Conservation (phyloP, 2,329 filamentous ascomycete species). For the Anthostomella pinea region DNA sequence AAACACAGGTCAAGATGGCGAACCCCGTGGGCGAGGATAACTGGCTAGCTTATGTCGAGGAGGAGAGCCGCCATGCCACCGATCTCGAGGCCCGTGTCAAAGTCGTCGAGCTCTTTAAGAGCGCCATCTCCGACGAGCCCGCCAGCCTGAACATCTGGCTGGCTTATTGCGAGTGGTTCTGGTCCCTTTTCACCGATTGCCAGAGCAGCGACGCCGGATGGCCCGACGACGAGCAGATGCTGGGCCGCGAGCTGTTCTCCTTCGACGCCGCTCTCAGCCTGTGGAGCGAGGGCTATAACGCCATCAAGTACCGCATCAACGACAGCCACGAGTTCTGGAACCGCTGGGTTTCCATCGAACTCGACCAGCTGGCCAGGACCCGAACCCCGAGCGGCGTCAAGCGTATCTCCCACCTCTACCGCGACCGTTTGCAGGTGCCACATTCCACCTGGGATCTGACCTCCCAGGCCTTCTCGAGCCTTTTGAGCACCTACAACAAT, state of each 20-base stretch:
- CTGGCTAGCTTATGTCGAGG: constrained; percentile 76
- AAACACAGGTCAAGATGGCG: constrained; percentile 37
- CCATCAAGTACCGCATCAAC: constrained; percentile 69
- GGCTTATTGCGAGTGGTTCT: constrained; percentile 75
- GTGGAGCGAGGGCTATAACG: constrained; percentile 69
- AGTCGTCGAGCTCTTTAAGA: constrained; percentile 69
- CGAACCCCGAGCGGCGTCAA: constrained; percentile 56
- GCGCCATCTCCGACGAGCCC: constrained; percentile 68
- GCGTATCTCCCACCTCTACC: constrained; percentile 66
- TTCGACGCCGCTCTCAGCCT: constrained; percentile 64
- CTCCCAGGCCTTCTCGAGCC: constrained; percentile 70
- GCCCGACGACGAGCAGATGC: constrained; percentile 64
- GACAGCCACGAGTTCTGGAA: constrained; percentile 81
- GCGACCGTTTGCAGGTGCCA: constrained; percentile 67
- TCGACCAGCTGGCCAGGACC: constrained; percentile 61
- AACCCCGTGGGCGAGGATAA: constrained; percentile 69
- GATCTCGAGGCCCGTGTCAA: constrained; percentile 66
- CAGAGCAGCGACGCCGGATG: constrained; percentile 54
- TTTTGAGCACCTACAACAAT: constrained; percentile 69
- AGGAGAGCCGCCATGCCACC: constrained; percentile 59
- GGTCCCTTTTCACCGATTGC: constrained; percentile 65
- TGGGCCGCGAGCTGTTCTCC: constrained; percentile 70
- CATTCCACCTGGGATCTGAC: constrained; percentile 75
- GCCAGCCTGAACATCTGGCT: constrained; percentile 73
- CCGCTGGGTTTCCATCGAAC: constrained; percentile 69